Conservation (phyloP, 2,329 filamentous ascomycete species). For the Sarocladiaceae sp. region DNA sequence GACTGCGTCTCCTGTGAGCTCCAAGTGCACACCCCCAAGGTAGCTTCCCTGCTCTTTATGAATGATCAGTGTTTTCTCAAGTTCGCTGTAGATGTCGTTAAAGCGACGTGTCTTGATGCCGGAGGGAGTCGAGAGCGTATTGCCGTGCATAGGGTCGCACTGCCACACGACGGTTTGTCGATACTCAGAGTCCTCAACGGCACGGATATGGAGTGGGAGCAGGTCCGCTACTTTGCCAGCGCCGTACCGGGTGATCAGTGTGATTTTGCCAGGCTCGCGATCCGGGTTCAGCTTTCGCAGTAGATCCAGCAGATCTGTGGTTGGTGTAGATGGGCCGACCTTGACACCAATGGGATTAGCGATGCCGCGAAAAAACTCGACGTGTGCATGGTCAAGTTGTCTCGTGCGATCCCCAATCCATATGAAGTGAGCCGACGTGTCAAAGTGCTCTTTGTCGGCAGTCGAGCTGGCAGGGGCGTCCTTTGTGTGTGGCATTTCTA, state of each 20-base stretch:
- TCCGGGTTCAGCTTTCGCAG: slow-evolving; percentile 80
- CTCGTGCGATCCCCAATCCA: slow-evolving; percentile 98
- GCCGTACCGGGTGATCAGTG: slow-evolving; percentile 92
- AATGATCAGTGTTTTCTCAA: slow-evolving; percentile 75
- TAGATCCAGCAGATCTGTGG: slow-evolving; percentile 67
- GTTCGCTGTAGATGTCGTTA: slow-evolving; percentile 80
- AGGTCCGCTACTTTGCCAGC: slow-evolving; percentile 67
- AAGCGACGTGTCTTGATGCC: slow-evolving; percentile 93
- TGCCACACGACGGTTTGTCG: slow-evolving; percentile 76
- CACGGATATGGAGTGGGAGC: slow-evolving; percentile 79
- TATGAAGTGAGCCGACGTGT: slow-evolving; percentile 93
- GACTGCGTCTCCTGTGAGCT: slow-evolving; percentile 91
- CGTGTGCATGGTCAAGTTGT: slow-evolving; percentile 86
- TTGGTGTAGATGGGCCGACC: slow-evolving; percentile 79
- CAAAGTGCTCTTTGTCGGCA: slow-evolving; percentile 65
- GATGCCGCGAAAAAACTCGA: slow-evolving; percentile 96
- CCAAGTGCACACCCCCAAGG: slow-evolving; percentile 88
- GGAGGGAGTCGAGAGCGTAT: slow-evolving; percentile 59
- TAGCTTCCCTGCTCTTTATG: slow-evolving; percentile 80
- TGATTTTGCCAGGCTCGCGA: slow-evolving; percentile 84
- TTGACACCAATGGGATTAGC: slow-evolving; percentile 96
- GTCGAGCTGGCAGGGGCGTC: slow-evolving; percentile 16
- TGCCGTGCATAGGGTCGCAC: slow-evolving; percentile 98
- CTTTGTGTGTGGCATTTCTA: slow-evolving; percentile 54
- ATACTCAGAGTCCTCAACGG: slow-evolving; percentile 74